Base-by-base conservation (phyloP, 495 filamentous ascomycete species). In the Astrocystis sublimbata region DNA sequence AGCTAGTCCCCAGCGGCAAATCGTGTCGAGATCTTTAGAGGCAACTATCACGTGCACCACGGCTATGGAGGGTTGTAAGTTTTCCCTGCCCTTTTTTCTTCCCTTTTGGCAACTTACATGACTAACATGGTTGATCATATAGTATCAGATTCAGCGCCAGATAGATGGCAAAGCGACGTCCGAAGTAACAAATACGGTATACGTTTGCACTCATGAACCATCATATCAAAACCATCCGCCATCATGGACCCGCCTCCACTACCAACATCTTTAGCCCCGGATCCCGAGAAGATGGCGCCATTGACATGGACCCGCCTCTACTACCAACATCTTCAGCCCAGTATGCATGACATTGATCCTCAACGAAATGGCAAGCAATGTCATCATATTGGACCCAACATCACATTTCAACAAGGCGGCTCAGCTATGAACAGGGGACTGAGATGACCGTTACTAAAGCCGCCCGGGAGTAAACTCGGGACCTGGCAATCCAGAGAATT, bases 101-200 rank as follows among this genome's bases (percentile, higher is more conserved):
- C n/a, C n/a, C n/a, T n/a, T n/a, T n/a, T n/a, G n/a, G n/a, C n/a
- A n/a, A n/a, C n/a, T n/a, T n/a, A n/a, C n/a, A n/a, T n/a, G n/a
- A n/a, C n/a, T n/a, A n/a, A n/a, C n/a, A n/a, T n/a, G n/a, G n/a
- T n/a, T n/a, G n/a, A n/a, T n/a, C n/a, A n/a, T n/a, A n/a, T n/a
- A 99, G 73, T 98, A 92, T 73, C 93, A 96, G 71, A 89, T 87
- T 1, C 86, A 92, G 19, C 86, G 91, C 65, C 82, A 88, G 38
- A 67, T 80, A 8, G 92, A 96, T 47, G 81, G 86, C 30, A 96
- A 92, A 73, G 82, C 85, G 2, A 81, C 83, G 0, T 93, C 92
- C 62, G 93, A 99, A 40, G 81, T 96, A 36, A 91, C 89, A 75
- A 99, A 99, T 69, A 99, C 96, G 0, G 96, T 98, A 28, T 99